Conservation (phyloP, 164 flowering plant species). For the Aristolochia californica region DNA sequence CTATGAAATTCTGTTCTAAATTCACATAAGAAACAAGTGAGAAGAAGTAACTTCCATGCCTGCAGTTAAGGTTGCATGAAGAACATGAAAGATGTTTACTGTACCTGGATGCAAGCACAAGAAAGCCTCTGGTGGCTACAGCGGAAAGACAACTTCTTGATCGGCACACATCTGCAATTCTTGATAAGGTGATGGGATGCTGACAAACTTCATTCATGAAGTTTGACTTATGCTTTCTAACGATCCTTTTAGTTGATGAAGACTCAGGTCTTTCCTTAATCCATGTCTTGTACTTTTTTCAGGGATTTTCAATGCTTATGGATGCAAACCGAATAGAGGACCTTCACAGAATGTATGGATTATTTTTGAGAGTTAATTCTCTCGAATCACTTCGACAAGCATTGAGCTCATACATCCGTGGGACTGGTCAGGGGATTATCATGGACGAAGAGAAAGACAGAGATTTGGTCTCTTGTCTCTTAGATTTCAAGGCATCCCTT, state of each 20-base stretch:
- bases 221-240: not conserved
- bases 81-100: constrained; percentile 90
- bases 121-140: constrained; percentile 73
- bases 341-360: constrained; percentile 67
- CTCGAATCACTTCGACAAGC: constrained; percentile 81
- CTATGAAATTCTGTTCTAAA: constrained; percentile 2
- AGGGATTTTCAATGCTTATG: constrained; percentile 95
- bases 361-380: constrained; percentile 75
- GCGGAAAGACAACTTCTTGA: constrained; percentile 90
- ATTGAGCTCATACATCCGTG: constrained; percentile 66
- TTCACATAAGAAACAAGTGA: not conserved
- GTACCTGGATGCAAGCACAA: constrained; percentile 75
- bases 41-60: constrained; percentile 7
- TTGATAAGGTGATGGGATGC: constrained; percentile 59
- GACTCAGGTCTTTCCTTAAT: no score
- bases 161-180: constrained; percentile 71
- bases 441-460: constrained; percentile 98
- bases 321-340: constrained; percentile 89
- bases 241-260: not conserved
- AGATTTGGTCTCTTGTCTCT: constrained; percentile 78
- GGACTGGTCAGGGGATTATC: constrained; percentile 74
- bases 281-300: constrained; percentile 1
- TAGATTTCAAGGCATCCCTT: constrained; percentile 83
- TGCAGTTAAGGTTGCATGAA: constrained; percentile 89
- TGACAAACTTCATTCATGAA: not conserved